These are phyloP conservation scores for Dalechampia spathulata DNA, from an alignment of 441 rosid genomes.

Conservation along the genomic window DNA sequence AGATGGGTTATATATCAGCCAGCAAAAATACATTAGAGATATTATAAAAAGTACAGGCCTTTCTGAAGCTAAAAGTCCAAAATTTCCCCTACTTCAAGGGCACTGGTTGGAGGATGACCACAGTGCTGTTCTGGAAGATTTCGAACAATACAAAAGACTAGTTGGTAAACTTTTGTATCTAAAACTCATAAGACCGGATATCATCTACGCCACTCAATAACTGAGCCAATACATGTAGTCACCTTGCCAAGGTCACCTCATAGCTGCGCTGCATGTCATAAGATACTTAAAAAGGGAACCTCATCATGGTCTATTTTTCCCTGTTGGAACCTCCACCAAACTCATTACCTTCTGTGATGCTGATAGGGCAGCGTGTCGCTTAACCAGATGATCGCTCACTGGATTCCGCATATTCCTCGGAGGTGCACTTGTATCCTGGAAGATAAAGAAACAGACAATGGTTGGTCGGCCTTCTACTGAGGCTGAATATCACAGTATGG, in stretches of 20 bases:
- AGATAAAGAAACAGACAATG: background rate
- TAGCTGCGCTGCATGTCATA: background rate
- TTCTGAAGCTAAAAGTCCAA: background rate
- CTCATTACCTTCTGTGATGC: background rate
- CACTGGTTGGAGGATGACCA: background rate
- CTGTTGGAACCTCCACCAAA: background rate
- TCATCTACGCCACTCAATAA: background rate
- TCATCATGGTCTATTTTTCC: background rate
- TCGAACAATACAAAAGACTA: background rate
- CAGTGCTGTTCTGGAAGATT: background rate
- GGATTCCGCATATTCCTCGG: too few relatives aligned
- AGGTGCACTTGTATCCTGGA: too few relatives aligned
- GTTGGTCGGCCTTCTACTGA: background rate
- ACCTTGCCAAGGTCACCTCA: background rate
- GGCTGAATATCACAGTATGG: background rate
- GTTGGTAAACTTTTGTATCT: background rate
- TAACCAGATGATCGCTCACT: background rate
- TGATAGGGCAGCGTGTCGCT: background rate
- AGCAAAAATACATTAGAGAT: background rate
- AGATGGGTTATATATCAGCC: background rate
- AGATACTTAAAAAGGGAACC: too few relatives aligned
- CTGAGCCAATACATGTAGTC: background rate
- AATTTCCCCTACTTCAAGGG: background rate
- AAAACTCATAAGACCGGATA: background rate
- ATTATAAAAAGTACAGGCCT: too few relatives aligned